These are phyloP conservation scores for Trichosanthes cucumerina DNA, from an alignment of 306 rosid species.

Conservation along the genomic window DNA sequence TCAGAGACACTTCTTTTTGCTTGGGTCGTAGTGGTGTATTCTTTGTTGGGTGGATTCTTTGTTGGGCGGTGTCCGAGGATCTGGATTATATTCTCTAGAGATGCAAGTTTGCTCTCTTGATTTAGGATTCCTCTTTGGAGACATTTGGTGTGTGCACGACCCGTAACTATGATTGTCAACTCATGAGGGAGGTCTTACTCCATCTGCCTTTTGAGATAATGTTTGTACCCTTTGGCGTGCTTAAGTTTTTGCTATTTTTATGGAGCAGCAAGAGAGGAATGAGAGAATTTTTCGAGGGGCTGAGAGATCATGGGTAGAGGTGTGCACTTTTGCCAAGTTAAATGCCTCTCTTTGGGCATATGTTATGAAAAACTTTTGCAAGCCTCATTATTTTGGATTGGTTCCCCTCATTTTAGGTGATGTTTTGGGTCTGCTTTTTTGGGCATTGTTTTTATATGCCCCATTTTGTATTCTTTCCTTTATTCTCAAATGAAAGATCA, in stretches of 20 bases:
- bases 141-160: neutral
- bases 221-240: neutral
- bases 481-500: neutral
- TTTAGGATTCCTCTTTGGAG: neutral
- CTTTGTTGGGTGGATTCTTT: neutral
- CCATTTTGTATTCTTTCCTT: neutral
- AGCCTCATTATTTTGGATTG: neutral
- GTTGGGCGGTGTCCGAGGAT: neutral
- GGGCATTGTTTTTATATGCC: neutral
- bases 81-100: neutral
- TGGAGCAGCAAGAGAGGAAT: neutral
- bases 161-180: neutral
- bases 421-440: neutral
- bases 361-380: neutral
- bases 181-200: neutral
- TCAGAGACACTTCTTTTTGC: neutral
- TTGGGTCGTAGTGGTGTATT: neutral
- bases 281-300: neutral
- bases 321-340: neutral
- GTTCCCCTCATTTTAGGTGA: neutral
- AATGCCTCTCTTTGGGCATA: neutral
- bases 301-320: neutral
- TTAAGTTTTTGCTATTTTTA: neutral
- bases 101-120: neutral
- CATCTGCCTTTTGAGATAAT: neutral